Evolutionary conservation across 345 rosid species (phyloP).

Genomic region (Atalantia buxifolia): DNA sequence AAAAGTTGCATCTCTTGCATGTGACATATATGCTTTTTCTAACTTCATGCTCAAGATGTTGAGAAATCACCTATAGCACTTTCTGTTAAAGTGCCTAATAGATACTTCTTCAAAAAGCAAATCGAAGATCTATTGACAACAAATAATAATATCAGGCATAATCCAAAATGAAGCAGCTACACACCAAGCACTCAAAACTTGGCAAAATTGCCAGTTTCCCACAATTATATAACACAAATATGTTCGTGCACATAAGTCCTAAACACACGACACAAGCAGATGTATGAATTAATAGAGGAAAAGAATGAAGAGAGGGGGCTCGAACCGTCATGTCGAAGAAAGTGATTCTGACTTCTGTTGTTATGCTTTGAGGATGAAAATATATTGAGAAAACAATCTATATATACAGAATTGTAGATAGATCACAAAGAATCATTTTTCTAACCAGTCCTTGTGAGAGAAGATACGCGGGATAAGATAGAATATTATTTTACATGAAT

Average conservation of each 20-base stretch:
- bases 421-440: neutral
- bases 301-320: neutral
- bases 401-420: neutral
- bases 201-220: neutral
- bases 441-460: neutral
- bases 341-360: too few relatives aligned
- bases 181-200: neutral
- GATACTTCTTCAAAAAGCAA: neutral
- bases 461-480: neutral
- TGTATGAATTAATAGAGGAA: neutral
- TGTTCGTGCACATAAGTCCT: neutral
- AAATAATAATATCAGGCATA: neutral
- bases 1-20: neutral
- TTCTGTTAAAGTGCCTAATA: neutral
- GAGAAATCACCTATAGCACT: neutral
- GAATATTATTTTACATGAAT: neutral
- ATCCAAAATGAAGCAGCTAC: neutral
- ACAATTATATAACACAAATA: neutral
- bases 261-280: neutral
- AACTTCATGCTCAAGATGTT: too few relatives aligned
- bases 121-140: too few relatives aligned
- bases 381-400: neutral
- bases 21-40: too few relatives aligned
- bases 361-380: neutral
- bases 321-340: constrained; percentile 16